Evolutionary conservation across 2,329 filamentous ascomycete genomes (phyloP).

Genomic region (Onygenales sp.): DNA sequence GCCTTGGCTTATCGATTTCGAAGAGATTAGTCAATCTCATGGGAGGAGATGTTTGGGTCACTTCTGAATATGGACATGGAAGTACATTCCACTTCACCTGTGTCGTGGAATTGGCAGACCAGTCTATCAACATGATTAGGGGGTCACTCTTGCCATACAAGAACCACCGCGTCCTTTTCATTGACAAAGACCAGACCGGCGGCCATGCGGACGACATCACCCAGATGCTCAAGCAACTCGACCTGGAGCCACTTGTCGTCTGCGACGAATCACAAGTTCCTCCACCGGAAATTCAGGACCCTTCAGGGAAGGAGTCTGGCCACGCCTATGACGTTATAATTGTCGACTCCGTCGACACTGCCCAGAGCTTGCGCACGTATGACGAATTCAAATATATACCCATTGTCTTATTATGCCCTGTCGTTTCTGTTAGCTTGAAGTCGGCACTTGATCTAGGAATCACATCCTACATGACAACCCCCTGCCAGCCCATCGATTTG

Average conservation of each 20-base stretch:
- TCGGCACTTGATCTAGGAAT: slow-evolving; percentile 91
- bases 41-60: slow-evolving; percentile 94
- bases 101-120: slow-evolving; percentile 72
- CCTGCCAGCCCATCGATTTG: slow-evolving; percentile 85
- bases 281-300: slow-evolving; percentile 43
- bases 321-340: slow-evolving; percentile 89
- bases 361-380: slow-evolving; percentile 71
- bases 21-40: slow-evolving; percentile 91
- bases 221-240: slow-evolving; percentile 66
- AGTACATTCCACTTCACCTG: slow-evolving; percentile 97
- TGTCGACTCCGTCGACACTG: slow-evolving; percentile 86
- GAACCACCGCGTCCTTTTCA: slow-evolving; percentile 84
- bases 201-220: slow-evolving; percentile 59
- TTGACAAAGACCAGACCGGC: slow-evolving; percentile 78
- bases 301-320: slow-evolving; percentile 35
- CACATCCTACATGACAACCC: slow-evolving; percentile 98
- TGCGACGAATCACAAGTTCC: slow-evolving; percentile 61
- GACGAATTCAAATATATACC: slow-evolving; percentile 98
- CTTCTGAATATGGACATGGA: slow-evolving; percentile 81
- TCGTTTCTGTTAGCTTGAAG: slow-evolving; percentile 85
- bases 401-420: slow-evolving; percentile 80
- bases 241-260: slow-evolving; percentile 76
- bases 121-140: slow-evolving; percentile 67
- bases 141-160: slow-evolving; percentile 76
- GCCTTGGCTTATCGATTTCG: slow-evolving; percentile 87